Evolutionary conservation across 78 protist species (phyloP), one percentile per base, ranked within the genome.

Genomic region (Capsaspora owczarzaki): DNA sequence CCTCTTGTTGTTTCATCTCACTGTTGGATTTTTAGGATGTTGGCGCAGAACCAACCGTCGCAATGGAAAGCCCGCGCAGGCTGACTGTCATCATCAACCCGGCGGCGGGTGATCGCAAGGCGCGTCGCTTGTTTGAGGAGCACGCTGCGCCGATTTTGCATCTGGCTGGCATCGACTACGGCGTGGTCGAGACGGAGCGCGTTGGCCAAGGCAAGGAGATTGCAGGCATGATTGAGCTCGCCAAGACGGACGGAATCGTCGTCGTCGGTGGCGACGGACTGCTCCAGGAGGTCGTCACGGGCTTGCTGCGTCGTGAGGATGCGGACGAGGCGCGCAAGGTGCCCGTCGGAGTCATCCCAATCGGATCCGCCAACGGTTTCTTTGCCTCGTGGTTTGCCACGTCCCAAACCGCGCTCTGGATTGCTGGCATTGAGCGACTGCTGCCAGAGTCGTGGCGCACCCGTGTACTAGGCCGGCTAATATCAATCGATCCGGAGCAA

Each of bases 21-120:
- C n/a, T n/a, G n/a, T n/a, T n/a, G n/a, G n/a, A n/a, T n/a, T n/a
- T n/a, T n/a, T n/a, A n/a, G n/a, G n/a, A n/a, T n/a, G n/a, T n/a
- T n/a, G n/a, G n/a, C n/a, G n/a, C n/a, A n/a, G n/a, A n/a, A n/a
- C n/a, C n/a, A n/a, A n/a, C n/a, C n/a, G n/a, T n/a, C n/a, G n/a
- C n/a, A n/a, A n/a, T n/a, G n/a, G n/a, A n/a, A n/a, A n/a, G n/a
- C n/a, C n/a, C 69, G 33, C 69, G 69, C 33, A 8, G 69, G 4
- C 69, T 61, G 69, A 61, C 69, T 3, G 69, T 61, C 41, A 14
- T 61, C 69, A 19, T 61, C 14, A 61, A 61, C 69, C 69, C 69
- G 33, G 33, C 6, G 14, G 69, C 69, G 41, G 69, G 69, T 22
- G 16, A 61, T 3, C 33, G 41, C 33, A 61, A 61, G 16, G 69